These are phyloP conservation scores for Cicer pinnatifidum DNA, from an alignment of 306 rosid genomes.

Conservation along the genomic window DNA sequence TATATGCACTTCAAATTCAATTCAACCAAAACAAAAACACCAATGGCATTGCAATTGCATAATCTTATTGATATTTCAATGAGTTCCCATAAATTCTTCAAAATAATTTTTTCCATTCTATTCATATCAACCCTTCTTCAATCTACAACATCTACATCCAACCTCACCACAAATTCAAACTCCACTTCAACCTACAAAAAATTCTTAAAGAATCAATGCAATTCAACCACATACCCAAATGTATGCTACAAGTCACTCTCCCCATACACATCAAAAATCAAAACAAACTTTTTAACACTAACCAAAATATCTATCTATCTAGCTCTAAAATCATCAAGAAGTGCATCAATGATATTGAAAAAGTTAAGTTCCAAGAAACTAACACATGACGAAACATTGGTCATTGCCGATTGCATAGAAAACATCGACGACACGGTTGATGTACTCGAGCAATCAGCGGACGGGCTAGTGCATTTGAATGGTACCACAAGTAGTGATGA, in stretches of 20 bases:
- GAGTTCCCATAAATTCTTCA: conserved; percentile 13
- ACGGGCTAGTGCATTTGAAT: conserved; percentile 25
- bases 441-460: conserved; percentile 41
- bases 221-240: conserved; percentile 46
- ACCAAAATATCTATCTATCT: conserved; percentile 40
- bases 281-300: conserved; percentile 43
- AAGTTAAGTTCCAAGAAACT: conserved; percentile 37
- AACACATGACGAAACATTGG: conserved; percentile 37
- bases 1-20: not conserved
- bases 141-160: conserved; percentile 10
- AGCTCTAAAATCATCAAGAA: conserved; percentile 38
- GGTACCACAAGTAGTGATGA: not conserved
- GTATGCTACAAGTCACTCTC: conserved; percentile 52
- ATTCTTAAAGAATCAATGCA: conserved; percentile 47
- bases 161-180: not conserved
- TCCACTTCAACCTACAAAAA: conserved; percentile 27
- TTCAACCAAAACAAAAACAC: conserved; percentile 26
- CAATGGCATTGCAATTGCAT: conserved; percentile 39
- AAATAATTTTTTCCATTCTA: conserved; percentile 29
- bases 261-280: conserved; percentile 48
- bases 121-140: conserved; percentile 44
- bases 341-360: not conserved
- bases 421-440: conserved; percentile 40
- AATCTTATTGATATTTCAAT: not conserved
- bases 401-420: conserved; percentile 48